Conservation (phyloP, 306 rosid genomes). For the Delonix regia region DNA sequence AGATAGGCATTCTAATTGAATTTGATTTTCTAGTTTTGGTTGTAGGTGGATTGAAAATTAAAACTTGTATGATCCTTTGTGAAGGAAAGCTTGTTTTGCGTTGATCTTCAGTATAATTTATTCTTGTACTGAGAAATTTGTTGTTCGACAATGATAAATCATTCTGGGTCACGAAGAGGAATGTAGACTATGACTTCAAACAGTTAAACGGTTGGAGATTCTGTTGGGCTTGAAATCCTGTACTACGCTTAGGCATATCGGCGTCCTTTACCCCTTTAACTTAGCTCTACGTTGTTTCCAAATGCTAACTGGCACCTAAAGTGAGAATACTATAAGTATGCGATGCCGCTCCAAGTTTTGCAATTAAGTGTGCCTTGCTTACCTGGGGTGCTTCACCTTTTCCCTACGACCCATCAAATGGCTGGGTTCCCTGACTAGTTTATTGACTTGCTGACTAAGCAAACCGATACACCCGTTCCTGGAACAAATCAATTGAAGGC, state of each 20-base stretch:
- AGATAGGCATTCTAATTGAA: neutral
- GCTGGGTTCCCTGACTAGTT: neutral
- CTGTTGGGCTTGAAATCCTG: constrained; percentile 1
- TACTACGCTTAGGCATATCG: neutral
- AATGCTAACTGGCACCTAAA: constrained; percentile 8
- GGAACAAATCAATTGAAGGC: neutral
- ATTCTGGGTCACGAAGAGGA: neutral
- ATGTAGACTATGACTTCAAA: neutral
- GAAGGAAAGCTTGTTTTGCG: constrained; percentile 2
- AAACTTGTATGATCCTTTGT: neutral
- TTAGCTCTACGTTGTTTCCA: neutral
- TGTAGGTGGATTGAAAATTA: constrained; percentile 17
- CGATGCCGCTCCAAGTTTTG: neutral
- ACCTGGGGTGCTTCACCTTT: neutral
- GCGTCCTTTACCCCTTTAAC: neutral
- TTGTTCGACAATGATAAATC: neutral
- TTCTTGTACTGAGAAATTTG: neutral
- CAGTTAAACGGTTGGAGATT: neutral
- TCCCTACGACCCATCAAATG: neutral
- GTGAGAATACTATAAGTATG: neutral
- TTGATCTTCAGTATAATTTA: neutral
- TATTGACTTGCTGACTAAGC: neutral
- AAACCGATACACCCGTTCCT: neutral
- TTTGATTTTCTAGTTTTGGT: neutral
- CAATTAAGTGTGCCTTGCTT: neutral